Evolutionary conservation across 108 stramenopile genomes (phyloP).

Genomic region (Conticribra guillardii): DNA sequence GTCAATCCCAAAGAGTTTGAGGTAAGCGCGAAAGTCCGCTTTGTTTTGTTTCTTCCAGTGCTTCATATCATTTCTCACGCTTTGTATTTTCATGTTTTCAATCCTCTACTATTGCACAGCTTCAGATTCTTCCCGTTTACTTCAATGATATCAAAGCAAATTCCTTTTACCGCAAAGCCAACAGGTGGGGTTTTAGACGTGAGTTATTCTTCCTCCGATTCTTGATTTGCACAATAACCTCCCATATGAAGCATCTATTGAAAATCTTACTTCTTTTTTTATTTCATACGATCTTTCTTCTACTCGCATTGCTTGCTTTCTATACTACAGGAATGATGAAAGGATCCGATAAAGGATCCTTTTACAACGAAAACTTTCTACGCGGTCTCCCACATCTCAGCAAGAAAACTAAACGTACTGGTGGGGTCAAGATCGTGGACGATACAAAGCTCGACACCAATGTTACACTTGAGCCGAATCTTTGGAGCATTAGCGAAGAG

Average conservation of each 20-base stretch:
- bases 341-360: background rate
- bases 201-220: no score
- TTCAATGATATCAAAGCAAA: background rate
- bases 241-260: no score
- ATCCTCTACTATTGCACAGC: no score
- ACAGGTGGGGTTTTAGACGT: background rate
- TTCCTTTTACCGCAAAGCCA: background rate
- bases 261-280: no score
- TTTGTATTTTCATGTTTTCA: no score
- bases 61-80: no score
- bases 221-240: no score
- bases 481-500: background rate
- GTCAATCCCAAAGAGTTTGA: no score
- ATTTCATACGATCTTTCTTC: no score
- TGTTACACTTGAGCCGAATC: background rate
- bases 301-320: no score
- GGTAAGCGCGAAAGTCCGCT: no score
- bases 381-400: background rate
- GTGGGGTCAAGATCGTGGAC: background rate
- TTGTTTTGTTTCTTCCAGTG: no score
- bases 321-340: background rate
- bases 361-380: background rate
- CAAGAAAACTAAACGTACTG: background rate
- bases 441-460: background rate
- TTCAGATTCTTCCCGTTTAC: conserved; percentile 1